Percentiles rank a stretch among this genome's conserved stretches.
Evolutionary conservation across 164 flowering plant genomes (phyloP).

Genomic region (Vitis vinifera): DNA sequence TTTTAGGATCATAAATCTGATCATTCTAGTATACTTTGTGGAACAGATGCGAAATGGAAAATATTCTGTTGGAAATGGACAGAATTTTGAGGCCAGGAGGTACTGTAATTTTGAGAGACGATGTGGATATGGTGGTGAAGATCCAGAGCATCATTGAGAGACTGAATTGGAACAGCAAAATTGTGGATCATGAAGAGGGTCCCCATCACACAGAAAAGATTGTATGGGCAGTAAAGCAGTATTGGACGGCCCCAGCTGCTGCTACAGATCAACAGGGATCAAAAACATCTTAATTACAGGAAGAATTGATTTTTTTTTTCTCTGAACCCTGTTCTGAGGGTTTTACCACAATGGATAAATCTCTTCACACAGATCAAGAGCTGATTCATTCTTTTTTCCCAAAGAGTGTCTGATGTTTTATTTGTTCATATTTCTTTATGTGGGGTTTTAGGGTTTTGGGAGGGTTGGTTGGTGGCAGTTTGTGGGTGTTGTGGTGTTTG

Average conservation of each 20-base stretch:
- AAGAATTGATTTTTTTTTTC: neutral
- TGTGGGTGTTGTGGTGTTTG: too few species aligned
- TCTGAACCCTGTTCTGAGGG: neutral
- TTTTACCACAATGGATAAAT: neutral
- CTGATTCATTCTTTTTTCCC: neutral
- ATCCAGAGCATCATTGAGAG: slow-evolving; percentile 54
- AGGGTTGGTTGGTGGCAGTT: too few species aligned
- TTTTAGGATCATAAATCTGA: neutral
- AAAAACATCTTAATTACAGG: neutral
- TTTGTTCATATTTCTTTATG: too few species aligned
- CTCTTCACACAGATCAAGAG: neutral
- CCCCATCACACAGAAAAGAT: slow-evolving; percentile 68
- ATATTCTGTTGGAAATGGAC: slow-evolving; percentile 83
- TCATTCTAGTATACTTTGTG: neutral
- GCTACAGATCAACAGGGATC: slow-evolving; percentile 9
- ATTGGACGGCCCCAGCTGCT: slow-evolving; percentile 71
- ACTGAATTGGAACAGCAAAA: slow-evolving; percentile 60
- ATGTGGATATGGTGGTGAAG: slow-evolving; percentile 57
- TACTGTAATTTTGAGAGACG: slow-evolving; percentile 67
- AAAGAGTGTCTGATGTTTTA: too few species aligned
- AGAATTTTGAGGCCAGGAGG: slow-evolving; percentile 80
- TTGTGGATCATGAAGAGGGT: slow-evolving; percentile 74
- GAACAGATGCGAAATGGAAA: slow-evolving; percentile 68
- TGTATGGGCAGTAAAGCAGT: slow-evolving; percentile 55
- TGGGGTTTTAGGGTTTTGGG: too few species aligned